Percentiles rank a stretch among this genome's conserved stretches.
Evolutionary conservation across 2,329 filamentous ascomycete genomes (phyloP).

Genomic region (Trichoderma endophyticum): DNA sequence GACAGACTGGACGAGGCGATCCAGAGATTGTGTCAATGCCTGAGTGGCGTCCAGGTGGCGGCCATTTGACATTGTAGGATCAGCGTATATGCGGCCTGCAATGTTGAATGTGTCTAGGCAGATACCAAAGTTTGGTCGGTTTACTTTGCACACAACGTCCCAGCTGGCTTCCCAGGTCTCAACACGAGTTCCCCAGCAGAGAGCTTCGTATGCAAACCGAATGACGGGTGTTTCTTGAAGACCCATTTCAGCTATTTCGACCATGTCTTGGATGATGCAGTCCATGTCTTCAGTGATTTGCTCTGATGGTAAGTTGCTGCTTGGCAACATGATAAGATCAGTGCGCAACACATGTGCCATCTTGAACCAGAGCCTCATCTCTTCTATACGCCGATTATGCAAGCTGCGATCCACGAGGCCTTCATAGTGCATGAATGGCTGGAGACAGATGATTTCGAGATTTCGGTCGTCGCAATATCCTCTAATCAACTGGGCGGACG

Average conservation of each 20-base stretch:
- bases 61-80: slow-evolving; percentile 55
- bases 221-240: slow-evolving; percentile 53
- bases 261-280: slow-evolving; percentile 60
- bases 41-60: slow-evolving; percentile 52
- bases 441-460: slow-evolving; percentile 62
- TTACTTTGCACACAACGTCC: slow-evolving; percentile 62
- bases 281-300: slow-evolving; percentile 46
- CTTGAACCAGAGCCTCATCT: slow-evolving; percentile 67
- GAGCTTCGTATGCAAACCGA: slow-evolving; percentile 69
- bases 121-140: slow-evolving; percentile 69
- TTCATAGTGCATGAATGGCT: slow-evolving; percentile 77
- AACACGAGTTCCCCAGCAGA: slow-evolving; percentile 68
- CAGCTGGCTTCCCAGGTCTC: slow-evolving; percentile 71
- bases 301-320: slow-evolving; percentile 58
- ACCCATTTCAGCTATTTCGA: slow-evolving; percentile 65
- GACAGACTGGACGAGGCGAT: slow-evolving; percentile 51
- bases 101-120: slow-evolving; percentile 80
- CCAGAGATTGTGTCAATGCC: slow-evolving; percentile 52
- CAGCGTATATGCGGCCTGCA: slow-evolving; percentile 66
- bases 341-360: slow-evolving; percentile 63
- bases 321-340: slow-evolving; percentile 71
- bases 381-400: slow-evolving; percentile 55
- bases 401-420: slow-evolving; percentile 63
- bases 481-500: slow-evolving; percentile 56
- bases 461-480: slow-evolving; percentile 53